Evolutionary conservation across 257 asterid species (phyloP).

Genomic region (Scutellaria minor): DNA sequence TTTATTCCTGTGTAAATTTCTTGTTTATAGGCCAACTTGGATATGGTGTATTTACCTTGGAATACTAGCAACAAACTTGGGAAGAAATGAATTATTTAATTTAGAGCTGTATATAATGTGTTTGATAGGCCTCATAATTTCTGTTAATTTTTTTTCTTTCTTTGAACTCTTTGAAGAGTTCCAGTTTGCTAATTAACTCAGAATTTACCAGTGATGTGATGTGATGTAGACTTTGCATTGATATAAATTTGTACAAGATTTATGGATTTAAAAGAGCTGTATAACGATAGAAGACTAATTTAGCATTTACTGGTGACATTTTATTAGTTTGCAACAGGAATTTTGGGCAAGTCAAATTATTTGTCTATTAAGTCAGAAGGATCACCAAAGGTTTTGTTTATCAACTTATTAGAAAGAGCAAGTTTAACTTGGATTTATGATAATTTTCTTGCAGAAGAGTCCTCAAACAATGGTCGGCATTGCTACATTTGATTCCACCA

Average conservation of each 20-base stretch:
- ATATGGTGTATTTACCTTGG: conserved; percentile 14
- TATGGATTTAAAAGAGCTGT: conserved; percentile 17
- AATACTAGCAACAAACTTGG: conserved; percentile 1
- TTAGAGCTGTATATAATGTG: conserved; percentile 8
- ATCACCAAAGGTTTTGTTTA: conserved; percentile 26
- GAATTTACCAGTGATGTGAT: conserved; percentile 24
- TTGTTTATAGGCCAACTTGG: background rate
- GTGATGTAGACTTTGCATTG: conserved; percentile 16
- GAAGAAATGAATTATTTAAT: background rate
- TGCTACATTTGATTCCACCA: conserved; percentile 94
- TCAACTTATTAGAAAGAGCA: conserved; percentile 29
- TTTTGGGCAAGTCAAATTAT: background rate
- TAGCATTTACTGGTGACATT: conserved; percentile 16
- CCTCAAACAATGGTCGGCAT: conserved; percentile 92
- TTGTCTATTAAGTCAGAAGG: conserved; percentile 8
- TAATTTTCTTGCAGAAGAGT: conserved; percentile 76
- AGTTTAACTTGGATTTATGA: conserved; percentile 28
- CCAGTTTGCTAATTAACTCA: conserved; percentile 20
- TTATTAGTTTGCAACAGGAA: conserved; percentile 13
- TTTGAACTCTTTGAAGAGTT: conserved; percentile 22
- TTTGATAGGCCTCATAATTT: conserved; percentile 2
- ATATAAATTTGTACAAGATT: conserved; percentile 11
- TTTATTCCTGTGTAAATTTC: conserved; percentile 3
- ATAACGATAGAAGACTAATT: conserved; percentile 24
- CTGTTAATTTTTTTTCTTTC: conserved; percentile 8